These are phyloP conservation scores for Linnemannia zychae DNA, from an alignment of 192 early-diverging fungal species.

Conservation along the genomic window DNA sequence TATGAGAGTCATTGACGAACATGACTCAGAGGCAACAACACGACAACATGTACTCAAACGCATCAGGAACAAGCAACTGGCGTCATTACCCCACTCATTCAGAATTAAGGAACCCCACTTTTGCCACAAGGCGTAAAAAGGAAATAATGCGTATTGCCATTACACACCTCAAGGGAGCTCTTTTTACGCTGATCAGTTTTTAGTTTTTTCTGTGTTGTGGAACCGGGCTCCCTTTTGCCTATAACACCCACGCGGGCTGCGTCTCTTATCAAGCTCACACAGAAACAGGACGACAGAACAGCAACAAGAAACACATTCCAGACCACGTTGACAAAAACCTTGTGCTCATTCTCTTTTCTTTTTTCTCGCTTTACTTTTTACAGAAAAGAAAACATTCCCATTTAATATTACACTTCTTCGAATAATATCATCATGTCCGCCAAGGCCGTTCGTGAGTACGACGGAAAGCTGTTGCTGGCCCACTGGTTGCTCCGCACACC, in stretches of 20 bases:
- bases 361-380: background rate
- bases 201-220: background rate
- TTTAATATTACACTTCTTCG: background rate
- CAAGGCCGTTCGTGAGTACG: conserved; percentile 96
- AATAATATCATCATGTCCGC: conserved; percentile 75
- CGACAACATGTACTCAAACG: background rate
- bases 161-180: too few relatives aligned
- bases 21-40: background rate
- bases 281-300: background rate
- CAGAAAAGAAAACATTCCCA: background rate
- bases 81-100: background rate
- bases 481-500: conserved; percentile 88
- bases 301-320: background rate
- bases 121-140: background rate
- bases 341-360: background rate
- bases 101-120: background rate
- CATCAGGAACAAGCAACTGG: background rate
- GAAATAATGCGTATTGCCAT: background rate
- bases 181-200: background rate
- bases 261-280: background rate
- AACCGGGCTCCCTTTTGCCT: background rate
- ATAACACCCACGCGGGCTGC: background rate
- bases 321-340: background rate
- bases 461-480: conserved; percentile 96
- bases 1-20: background rate